Evolutionary conservation across 768 basidiomycete species (phyloP).

Genomic region (Leucosporidium creatinivorum): DNA sequence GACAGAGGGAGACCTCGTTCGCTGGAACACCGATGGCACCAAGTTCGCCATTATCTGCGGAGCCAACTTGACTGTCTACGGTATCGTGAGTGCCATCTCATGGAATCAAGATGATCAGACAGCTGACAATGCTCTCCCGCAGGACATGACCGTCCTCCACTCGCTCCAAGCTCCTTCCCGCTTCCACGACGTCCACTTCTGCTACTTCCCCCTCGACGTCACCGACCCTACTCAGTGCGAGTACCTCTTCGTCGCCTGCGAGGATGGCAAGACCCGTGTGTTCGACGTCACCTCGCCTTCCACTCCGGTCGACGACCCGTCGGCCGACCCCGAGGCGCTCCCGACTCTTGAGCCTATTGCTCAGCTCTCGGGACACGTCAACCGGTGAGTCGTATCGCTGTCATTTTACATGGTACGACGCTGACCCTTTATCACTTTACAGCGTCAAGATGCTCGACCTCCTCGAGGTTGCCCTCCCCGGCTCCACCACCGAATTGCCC

Average conservation of each 20-base stretch:
- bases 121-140: conserved; percentile 2
- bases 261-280: conserved; percentile 78
- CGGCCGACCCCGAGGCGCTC: conserved; percentile 23
- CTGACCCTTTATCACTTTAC: neutral
- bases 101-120: too few relatives aligned
- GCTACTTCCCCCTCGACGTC: conserved; percentile 47
- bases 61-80: conserved; percentile 71
- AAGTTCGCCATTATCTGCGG: conserved; percentile 72
- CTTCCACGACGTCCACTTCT: conserved; percentile 76
- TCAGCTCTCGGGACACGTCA: conserved; percentile 68
- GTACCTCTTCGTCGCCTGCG: conserved; percentile 72
- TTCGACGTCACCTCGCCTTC: conserved; percentile 52
- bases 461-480: conserved; percentile 55
- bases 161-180: conserved; percentile 70
- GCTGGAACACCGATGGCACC: conserved; percentile 72
- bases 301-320: conserved; percentile 30
- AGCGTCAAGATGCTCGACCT: conserved; percentile 78
- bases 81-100: conserved; percentile 51
- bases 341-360: conserved; percentile 52
- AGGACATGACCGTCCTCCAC: conserved; percentile 74
- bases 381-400: conserved; percentile 56
- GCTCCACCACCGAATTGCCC: conserved; percentile 55
- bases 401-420: neutral
- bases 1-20: conserved; percentile 82
- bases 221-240: conserved; percentile 50